Base-by-base conservation (phyloP, 352 stramenopile species). In the Thalassiosira ordinaria region DNA sequence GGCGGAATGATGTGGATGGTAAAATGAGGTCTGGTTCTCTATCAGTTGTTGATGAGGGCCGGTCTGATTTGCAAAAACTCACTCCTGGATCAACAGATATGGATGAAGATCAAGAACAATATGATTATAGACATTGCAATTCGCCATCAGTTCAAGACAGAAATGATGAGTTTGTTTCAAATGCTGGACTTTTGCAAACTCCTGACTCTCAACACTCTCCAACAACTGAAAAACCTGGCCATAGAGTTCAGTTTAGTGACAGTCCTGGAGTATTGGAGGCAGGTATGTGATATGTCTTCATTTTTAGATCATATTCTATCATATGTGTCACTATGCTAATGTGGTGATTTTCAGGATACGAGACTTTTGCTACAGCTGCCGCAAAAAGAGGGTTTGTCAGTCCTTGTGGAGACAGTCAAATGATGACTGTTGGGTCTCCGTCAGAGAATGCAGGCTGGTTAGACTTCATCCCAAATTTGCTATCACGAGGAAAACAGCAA, bases 381-480 rank as follows among this genome's bases (percentile, higher is more conserved):
- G 65, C 46, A 20, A 33, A 53, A 61, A 61, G n/a, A 22, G 59
- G 57, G 33, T 53, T 65, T 26, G 44, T 52, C 27, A 20, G 11
- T 4, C 14, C 18, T 18, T 31, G 60, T 60, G 69, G 24, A n/a
- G 71, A 71, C 31, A 55, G 39, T 29, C 31, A 67, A 8, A 53
- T 46, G 20, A 60, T 76, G 67, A 59, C 20, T 29, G 71, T 66
- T 33, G 76, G 63, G n/a, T 80, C 62, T 8, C 64, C 73, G 18
- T 20, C 63, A 13, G 49, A 77, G 60, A 24, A 74, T 18, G 27
- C 56, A 39, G 69, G 76, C 44, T 80, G 69, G 68, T 49, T 80
- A 6, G 64, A 79, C 26, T 79, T 84, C 46, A 39, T 84, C 11
- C 68, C 76, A 6, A 75, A 66, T 63, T 52, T 84, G 18, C 49